phyloP scores from a whole-genome alignment of 331 rosid genomes.

The Malus hybrid region DNA sequence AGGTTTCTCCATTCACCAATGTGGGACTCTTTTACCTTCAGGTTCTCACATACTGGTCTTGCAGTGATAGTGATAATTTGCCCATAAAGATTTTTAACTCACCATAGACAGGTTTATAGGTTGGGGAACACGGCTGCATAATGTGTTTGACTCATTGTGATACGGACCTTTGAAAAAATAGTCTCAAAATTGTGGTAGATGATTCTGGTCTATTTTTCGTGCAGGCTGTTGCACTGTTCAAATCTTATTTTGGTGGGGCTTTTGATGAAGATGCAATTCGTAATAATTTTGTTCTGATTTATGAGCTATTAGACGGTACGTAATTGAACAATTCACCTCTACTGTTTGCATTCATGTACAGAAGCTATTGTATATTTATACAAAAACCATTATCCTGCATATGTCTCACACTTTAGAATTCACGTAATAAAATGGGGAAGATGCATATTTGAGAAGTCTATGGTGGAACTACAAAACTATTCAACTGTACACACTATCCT shows the following conservation, averaged over 20 bases:
- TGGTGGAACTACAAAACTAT: not conserved
- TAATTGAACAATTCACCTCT: conserved; percentile 8
- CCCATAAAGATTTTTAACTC: not conserved
- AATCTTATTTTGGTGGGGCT: conserved; percentile 96
- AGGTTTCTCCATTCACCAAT: too few relatives aligned
- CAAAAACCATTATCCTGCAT: not conserved
- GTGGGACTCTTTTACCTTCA: too few relatives aligned
- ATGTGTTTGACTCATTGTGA: not conserved
- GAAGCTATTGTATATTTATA: not conserved
- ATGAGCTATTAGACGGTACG: conserved; percentile 90
- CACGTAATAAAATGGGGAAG: not conserved
- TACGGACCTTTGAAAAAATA: not conserved
- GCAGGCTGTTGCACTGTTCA: conserved; percentile 91
- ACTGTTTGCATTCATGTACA: not conserved
- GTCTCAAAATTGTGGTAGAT: not conserved
- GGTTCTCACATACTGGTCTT: not conserved
- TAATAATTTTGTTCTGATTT: conserved; percentile 92
- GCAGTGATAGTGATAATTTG: not conserved
- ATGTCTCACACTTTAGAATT: not conserved
- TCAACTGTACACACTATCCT: not conserved
- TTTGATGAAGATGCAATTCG: conserved; percentile 99
- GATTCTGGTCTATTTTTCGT: conserved; percentile 11
- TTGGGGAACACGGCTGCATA: not conserved
- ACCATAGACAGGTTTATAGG: not conserved
- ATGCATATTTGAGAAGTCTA: not conserved